Evolutionary conservation across 441 rosid genomes (phyloP), one percentile per base, ranked within the genome.

Genomic region (Euphorbia corollata): DNA sequence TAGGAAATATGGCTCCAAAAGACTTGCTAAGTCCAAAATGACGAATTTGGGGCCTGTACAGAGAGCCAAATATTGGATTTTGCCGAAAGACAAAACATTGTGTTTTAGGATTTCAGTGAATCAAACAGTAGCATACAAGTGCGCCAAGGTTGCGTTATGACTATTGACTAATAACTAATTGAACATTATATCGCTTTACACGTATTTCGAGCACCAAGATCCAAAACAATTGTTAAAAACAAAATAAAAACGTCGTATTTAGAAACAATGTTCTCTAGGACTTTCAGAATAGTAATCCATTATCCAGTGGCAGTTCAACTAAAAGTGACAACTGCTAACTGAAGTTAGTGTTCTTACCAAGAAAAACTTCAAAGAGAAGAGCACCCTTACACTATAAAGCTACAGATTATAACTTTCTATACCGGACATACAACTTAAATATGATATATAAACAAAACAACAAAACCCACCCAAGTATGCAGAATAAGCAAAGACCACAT

Each of bases 251-350:
- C 60, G 22, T 56, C 2, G 9, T 56, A 11, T 56, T 13, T 3
- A 10, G n/a, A 23, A 55, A 23, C 36, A 24, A 56, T 56, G 32
- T 56, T 56, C 34, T 24, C 3, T 23, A 22, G 23, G n/a, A 23
- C 5, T 11, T 24, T 23, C 32, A 56, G 27, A 18, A 16, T 16
- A 50, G 54, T n/a, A 50, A 50, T 50, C 5, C 16, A 60, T n/a
- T 16, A 50, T 50, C 5, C 16, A 60, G 16, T 60, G n/a, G 12
- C 63, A n/a, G 47, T 36, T 23, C 32, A 45, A 59, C 45, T 59
- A 53, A 55, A 71, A 43, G 67, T 53, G 64, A 8, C 9, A 36
- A 36, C 41, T 36, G 41, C 66, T 51, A 67, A 56, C 75, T 27
- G n/a, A 12, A 9, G 60, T 41, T 48, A 12, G 56, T 20, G 36